Evolutionary conservation across 2,329 filamentous ascomycete species (phyloP).

Genomic region (Cryphonectria parasitica): DNA sequence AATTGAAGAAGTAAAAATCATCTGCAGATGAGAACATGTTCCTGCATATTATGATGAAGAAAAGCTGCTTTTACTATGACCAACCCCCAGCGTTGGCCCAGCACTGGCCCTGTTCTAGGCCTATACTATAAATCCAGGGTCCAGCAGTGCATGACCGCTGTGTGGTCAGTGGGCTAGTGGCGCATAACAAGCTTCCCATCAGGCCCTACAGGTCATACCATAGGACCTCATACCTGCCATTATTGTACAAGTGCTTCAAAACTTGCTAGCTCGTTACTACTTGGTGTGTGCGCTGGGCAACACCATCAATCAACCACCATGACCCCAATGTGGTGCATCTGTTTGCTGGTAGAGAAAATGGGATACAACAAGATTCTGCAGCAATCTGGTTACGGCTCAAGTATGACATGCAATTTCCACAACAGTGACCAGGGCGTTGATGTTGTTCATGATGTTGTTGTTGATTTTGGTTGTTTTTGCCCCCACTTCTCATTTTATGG

Average conservation of each 20-base stretch:
- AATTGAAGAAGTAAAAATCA: background rate
- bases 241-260: background rate
- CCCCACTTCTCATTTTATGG: slow-evolving; percentile 6
- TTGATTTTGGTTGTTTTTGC: background rate
- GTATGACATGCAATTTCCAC: no score
- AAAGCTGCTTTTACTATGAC: background rate
- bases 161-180: slow-evolving; percentile 1
- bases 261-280: no score
- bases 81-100: background rate
- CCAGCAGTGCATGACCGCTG: background rate
- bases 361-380: no score
- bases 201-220: background rate
- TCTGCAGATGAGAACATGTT: background rate
- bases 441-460: background rate
- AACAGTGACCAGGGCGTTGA: background rate
- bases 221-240: background rate
- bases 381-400: no score
- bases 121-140: background rate
- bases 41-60: background rate
- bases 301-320: no score
- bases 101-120: background rate
- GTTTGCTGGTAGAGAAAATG: no score
- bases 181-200: background rate
- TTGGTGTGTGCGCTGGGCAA: no score
- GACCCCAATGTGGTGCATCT: no score